Conservation (phyloP, 306 rosid species). For the Rosa lucieae region DNA sequence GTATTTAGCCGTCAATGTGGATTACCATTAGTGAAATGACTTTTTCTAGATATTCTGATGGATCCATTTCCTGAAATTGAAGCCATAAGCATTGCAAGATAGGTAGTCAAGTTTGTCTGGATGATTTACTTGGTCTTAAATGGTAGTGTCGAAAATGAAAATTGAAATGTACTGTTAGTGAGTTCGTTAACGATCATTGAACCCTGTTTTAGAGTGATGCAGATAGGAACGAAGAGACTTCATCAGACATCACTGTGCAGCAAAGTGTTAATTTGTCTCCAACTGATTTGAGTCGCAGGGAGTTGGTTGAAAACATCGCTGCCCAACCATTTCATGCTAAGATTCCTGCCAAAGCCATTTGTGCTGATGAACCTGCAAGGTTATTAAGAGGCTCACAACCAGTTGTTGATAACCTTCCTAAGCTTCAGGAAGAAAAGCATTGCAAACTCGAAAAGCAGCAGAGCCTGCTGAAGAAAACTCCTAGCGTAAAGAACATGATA, state of each 20-base stretch:
- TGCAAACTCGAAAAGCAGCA: conserved; percentile 20
- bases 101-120: conserved; percentile 11
- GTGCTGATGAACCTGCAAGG: conserved; percentile 23
- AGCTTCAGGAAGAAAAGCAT: conserved; percentile 22
- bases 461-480: conserved; percentile 28
- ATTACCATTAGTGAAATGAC: conserved; percentile 36
- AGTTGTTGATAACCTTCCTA: conserved; percentile 20
- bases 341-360: conserved; percentile 26
- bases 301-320: conserved; percentile 31
- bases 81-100: conserved; percentile 29
- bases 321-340: conserved; percentile 31
- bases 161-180: conserved; percentile 22
- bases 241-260: conserved; percentile 35
- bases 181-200: conserved; percentile 54
- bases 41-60: conserved; percentile 59
- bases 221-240: conserved; percentile 47
- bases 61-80: conserved; percentile 52
- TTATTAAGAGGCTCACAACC: conserved; percentile 33
- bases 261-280: conserved; percentile 26
- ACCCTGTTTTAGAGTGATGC: conserved; percentile 70
- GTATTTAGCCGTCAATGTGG: conserved; percentile 27
- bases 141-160: conserved; percentile 19
- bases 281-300: conserved; percentile 24
- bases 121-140: not conserved
- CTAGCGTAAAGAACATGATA: conserved; percentile 66